Conservation (phyloP, 2,329 filamentous ascomycete genomes). For the Clonostachys byssicola region DNA sequence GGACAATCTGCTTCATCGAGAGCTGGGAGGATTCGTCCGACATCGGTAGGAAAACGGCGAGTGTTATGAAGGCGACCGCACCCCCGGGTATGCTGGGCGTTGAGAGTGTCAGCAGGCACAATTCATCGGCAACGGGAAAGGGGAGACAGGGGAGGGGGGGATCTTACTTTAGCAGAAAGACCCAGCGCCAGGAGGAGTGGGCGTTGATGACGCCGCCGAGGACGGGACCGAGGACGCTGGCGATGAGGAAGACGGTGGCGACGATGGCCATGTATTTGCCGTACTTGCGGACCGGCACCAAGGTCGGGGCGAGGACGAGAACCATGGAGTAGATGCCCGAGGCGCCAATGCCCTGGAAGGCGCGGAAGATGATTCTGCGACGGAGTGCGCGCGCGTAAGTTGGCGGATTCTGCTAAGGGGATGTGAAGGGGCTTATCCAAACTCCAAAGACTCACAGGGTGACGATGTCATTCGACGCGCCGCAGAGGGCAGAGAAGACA, state of each 20-base stretch:
- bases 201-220: conserved; percentile 36
- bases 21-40: background rate
- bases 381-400: too few species aligned
- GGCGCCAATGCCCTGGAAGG: conserved; percentile 38
- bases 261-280: conserved; percentile 15
- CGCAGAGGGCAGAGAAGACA: conserved; percentile 33
- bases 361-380: conserved; percentile 9
- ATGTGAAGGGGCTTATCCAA: conserved; percentile 20
- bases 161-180: conserved; percentile 36
- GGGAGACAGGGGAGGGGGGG: background rate
- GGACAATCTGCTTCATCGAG: background rate
- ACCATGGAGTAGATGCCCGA: conserved; percentile 41
- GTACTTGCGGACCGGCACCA: conserved; percentile 25
- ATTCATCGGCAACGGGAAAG: background rate
- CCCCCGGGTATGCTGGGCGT: background rate
- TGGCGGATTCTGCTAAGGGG: too few species aligned
- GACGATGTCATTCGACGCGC: conserved; percentile 22
- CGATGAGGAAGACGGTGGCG: conserved; percentile 18
- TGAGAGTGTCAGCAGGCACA: background rate
- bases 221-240: conserved; percentile 33
- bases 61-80: background rate
- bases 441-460: conserved; percentile 15
- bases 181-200: conserved; percentile 34
- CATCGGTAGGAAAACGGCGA: background rate
- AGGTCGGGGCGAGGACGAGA: conserved; percentile 23